Percentiles rank a stretch among this genome's conserved stretches.
Evolutionary conservation across 257 asterid species (phyloP).

Genomic region (Nicotiana tomentosiformis): DNA sequence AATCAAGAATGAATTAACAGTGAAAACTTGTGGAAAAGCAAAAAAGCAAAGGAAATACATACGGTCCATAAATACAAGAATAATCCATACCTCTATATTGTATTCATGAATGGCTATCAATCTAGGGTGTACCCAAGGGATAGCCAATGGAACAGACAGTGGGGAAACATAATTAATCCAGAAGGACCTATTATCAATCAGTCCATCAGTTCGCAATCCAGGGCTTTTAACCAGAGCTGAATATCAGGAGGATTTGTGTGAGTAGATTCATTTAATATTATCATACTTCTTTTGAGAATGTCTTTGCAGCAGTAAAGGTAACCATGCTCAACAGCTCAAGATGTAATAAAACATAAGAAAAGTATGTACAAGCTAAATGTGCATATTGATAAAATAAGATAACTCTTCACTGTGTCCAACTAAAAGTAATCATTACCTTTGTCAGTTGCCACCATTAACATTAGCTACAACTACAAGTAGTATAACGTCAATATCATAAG

Average conservation of each 20-base stretch:
- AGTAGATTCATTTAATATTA: neutral
- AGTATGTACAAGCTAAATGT: neutral
- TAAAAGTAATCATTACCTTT: neutral
- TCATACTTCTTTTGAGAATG: neutral
- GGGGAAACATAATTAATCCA: slow-evolving; percentile 82
- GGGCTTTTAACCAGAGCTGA: slow-evolving; percentile 80
- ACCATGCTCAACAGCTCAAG: neutral
- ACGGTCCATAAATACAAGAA: too few relatives aligned
- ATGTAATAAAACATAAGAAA: neutral
- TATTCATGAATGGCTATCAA: slow-evolving; percentile 84
- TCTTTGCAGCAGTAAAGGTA: neutral
- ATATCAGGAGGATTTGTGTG: neutral
- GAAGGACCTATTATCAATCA: slow-evolving; percentile 77
- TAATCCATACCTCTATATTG: slow-evolving; percentile 47
- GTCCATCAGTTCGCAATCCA: slow-evolving; percentile 78
- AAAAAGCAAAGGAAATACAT: neutral
- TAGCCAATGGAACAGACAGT: slow-evolving; percentile 69
- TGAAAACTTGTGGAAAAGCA: neutral
- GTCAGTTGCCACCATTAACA: neutral
- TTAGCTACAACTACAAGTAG: neutral
- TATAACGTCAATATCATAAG: too few relatives aligned
- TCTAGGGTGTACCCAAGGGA: slow-evolving; percentile 85
- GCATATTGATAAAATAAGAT: neutral
- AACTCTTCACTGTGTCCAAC: neutral
- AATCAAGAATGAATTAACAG: neutral